phyloP scores from a whole-genome alignment of 2,329 filamentous ascomycete genomes.

The Fusarium oligoseptatum region DNA sequence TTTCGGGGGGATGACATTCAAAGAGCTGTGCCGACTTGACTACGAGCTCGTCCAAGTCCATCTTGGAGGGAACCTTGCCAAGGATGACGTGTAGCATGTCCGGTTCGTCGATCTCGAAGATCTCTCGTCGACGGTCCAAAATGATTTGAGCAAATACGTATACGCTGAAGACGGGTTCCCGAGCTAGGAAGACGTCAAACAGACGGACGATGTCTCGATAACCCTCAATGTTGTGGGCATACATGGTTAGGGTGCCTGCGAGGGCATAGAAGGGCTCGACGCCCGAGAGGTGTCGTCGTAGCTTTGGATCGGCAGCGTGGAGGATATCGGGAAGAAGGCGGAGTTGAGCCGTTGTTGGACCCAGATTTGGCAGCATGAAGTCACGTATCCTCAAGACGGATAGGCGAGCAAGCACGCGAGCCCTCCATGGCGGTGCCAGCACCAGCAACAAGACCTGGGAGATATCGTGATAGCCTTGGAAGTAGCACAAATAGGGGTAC shows the following conservation, averaged over 20 bases:
- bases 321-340: slow-evolving; percentile 88
- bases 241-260: slow-evolving; percentile 93
- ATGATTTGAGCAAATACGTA: slow-evolving; percentile 95
- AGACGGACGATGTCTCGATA: slow-evolving; percentile 90
- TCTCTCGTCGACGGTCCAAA: slow-evolving; percentile 81
- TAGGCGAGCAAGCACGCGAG: slow-evolving; percentile 79
- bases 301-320: slow-evolving; percentile 74
- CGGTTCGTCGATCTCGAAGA: slow-evolving; percentile 92
- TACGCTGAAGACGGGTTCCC: slow-evolving; percentile 87
- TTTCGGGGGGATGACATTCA: slow-evolving; percentile 76
- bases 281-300: slow-evolving; percentile 81
- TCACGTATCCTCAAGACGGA: slow-evolving; percentile 93
- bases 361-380: slow-evolving; percentile 94
- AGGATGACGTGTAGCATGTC: slow-evolving; percentile 93
- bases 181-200: slow-evolving; percentile 91
- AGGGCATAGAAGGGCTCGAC: slow-evolving; percentile 93
- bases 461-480: slow-evolving; percentile 99
- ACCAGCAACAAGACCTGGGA: slow-evolving; percentile 95
- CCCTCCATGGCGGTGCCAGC: slow-evolving; percentile 73
- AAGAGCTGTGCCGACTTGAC: slow-evolving; percentile 74
- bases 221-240: slow-evolving; percentile 93
- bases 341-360: slow-evolving; percentile 87
- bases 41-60: slow-evolving; percentile 86
- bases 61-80: slow-evolving; percentile 84
- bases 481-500: slow-evolving; percentile 90